phyloP scores from a whole-genome alignment of 176 grass and related monocot genomes.

The Saccharum spontaneum region DNA sequence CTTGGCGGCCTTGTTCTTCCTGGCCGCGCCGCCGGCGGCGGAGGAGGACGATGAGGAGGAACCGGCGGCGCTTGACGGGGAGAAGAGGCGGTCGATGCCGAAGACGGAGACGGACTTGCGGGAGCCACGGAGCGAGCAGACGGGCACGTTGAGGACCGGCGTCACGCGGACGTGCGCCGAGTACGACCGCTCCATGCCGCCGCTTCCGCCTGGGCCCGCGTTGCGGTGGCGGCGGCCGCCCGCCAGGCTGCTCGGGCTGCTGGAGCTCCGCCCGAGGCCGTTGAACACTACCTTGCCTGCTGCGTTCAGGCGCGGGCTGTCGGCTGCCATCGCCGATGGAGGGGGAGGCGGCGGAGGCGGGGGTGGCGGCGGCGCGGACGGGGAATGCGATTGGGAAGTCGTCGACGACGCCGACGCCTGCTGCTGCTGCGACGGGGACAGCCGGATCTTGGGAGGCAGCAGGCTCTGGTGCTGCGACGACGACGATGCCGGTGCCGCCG shows the following conservation, averaged over 20 bases:
- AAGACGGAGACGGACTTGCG: conserved; percentile 83
- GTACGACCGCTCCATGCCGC: conserved; percentile 81
- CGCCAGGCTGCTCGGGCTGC: conserved; percentile 80
- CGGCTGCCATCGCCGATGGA: conserved; percentile 43
- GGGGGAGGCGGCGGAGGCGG: neutral
- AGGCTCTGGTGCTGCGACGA: conserved; percentile 4
- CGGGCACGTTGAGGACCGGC: conserved; percentile 85
- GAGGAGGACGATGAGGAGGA: neutral
- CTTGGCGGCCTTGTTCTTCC: conserved; percentile 30
- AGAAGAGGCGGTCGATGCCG: conserved; percentile 84
- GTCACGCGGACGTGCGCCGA: conserved; percentile 87
- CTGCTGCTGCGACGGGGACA: conserved; percentile 9
- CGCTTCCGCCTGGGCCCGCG: neutral
- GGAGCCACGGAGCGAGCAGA: conserved; percentile 78
- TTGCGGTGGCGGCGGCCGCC: conserved; percentile 47
- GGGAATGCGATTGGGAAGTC: neutral
- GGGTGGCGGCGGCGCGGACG: neutral
- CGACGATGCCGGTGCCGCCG: neutral
- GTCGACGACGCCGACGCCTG: neutral
- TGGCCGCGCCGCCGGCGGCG: neutral
- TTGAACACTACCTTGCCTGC: conserved; percentile 96
- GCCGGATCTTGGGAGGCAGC: conserved; percentile 53
- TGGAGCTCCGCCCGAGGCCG: conserved; percentile 71
- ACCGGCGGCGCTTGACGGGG: neutral
- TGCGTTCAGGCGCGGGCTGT: conserved; percentile 88